Base-by-base conservation (phyloP, 768 basidiomycete species). In the Tricholoma sp. region DNA sequence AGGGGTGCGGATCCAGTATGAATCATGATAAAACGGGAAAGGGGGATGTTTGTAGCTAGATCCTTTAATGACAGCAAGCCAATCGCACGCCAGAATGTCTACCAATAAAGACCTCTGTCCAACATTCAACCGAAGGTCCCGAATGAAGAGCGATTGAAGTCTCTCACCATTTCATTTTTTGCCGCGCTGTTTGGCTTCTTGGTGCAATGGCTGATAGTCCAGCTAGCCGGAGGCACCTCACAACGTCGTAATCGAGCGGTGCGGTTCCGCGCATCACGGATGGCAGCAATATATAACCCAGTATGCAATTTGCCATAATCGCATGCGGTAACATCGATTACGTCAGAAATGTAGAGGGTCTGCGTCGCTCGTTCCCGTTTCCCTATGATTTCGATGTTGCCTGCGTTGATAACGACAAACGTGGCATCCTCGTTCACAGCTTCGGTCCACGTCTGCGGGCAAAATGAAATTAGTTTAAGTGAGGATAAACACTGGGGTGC, bases 261-360 rank as follows among this genome's bases (percentile, higher is more conserved):
- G 36, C 54, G 54, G 33, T 41, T 50, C 36, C 24, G 45, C 36
- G 32, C 33, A 44, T 64, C 63, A 48, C 61, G 53, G 48, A 66
- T 56, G 1, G 59, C 61, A 17, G 65, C 57, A 8, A 64, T 41
- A 32, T 62, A 61, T 0, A 64, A 52, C 1, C 63, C 58, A 48
- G 64, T 45, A 6, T 64, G 63, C 29, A 61, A 57, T 62, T 64
- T 64, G 12, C 60, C 56, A 52, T 63, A 65, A 0, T 34, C 10
- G 47, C 64, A 63, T 1, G 18, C 6, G 31, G 39, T 41, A 11
- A 20, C 18, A 8, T 53, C 39, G 29, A 53, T 42, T 5, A 42
- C 29, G 29, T 42, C 52, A 5, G 53, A 45, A 15, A 54, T n/a
- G 29, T 52, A 53, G 9, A 53, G n/a, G 10, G 56, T 57, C 17